A percentile compares a stretch with the other conserved stretches of the same genome.
Evolutionary conservation across 2,329 filamentous ascomycete species (phyloP).

Genomic region (Epichloe sp.): DNA sequence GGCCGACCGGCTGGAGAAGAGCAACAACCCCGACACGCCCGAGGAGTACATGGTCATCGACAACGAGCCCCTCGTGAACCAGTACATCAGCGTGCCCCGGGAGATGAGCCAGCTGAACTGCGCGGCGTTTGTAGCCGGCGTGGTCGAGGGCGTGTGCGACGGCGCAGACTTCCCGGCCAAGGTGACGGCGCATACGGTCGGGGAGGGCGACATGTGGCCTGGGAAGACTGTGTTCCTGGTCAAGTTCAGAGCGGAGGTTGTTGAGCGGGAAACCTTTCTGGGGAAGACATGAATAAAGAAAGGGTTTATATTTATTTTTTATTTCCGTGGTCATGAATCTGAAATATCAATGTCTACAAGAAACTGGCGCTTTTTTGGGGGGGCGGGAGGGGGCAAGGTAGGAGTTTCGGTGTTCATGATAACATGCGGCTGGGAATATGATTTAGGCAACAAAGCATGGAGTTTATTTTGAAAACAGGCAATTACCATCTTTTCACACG

Average conservation of each 20-base stretch:
- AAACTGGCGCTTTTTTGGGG: too few species aligned
- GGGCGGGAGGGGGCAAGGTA: fast-evolving
- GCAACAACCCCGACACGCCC: constrained; percentile 63
- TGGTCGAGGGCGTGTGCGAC: constrained; percentile 92
- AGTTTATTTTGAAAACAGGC: too few species aligned
- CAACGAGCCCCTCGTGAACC: constrained; percentile 96
- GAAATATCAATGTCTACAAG: neutral
- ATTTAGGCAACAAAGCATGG: too few species aligned
- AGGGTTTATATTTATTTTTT: too few species aligned
- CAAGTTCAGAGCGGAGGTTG: constrained; percentile 79
- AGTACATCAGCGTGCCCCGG: constrained; percentile 81
- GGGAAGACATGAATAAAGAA: constrained; percentile 30
- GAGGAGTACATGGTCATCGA: constrained; percentile 99
- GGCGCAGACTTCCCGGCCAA: constrained; percentile 79
- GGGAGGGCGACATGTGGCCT: constrained; percentile 76
- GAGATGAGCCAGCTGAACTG: constrained; percentile 97
- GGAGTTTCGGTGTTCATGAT: too few species aligned
- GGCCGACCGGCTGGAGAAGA: constrained; percentile 87
- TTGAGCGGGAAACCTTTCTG: constrained; percentile 80
- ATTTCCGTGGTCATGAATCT: neutral
- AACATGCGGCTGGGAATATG: too few species aligned
- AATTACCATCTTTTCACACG: too few species aligned
- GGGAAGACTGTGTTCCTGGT: constrained; percentile 92
- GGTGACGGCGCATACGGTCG: constrained; percentile 76
- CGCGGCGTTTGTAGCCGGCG: constrained; percentile 86